These are phyloP conservation scores for Mycena rebaudengoi DNA, from an alignment of 768 basidiomycete species.

Conservation along the genomic window DNA sequence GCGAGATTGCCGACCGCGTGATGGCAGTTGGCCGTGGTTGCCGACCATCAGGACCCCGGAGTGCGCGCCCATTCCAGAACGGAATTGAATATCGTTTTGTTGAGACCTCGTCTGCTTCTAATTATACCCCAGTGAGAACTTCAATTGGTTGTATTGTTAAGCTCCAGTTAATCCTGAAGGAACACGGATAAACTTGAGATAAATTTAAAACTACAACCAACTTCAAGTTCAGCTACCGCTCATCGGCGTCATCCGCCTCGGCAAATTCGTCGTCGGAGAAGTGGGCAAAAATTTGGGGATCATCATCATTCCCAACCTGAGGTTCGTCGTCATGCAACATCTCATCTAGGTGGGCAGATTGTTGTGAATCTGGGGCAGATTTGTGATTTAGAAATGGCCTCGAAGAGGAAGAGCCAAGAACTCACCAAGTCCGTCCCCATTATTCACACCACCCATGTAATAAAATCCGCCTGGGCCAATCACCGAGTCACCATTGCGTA, in stretches of 20 bases:
- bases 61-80: too few relatives aligned
- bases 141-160: too few relatives aligned
- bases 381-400: neutral
- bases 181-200: too few relatives aligned
- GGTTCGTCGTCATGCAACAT: conserved; percentile 1
- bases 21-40: too few relatives aligned
- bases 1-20: too few relatives aligned
- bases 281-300: neutral
- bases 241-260: neutral
- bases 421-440: neutral
- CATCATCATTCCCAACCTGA: neutral
- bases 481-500: neutral
- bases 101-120: too few relatives aligned
- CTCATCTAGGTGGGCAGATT: neutral
- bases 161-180: too few relatives aligned
- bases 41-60: too few relatives aligned
- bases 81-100: too few relatives aligned
- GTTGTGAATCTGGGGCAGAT: neutral
- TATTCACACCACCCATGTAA: conserved; percentile 3
- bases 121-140: too few relatives aligned
- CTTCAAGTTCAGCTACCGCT: conserved; percentile 1
- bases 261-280: neutral
- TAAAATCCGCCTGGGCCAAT: neutral
- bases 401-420: neutral
- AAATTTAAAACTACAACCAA: too few relatives aligned